Evolutionary conservation across 202 grass and related monocot species (phyloP), one percentile per base, ranked within the genome.

Genomic region (Brachypodium distachyon): DNA sequence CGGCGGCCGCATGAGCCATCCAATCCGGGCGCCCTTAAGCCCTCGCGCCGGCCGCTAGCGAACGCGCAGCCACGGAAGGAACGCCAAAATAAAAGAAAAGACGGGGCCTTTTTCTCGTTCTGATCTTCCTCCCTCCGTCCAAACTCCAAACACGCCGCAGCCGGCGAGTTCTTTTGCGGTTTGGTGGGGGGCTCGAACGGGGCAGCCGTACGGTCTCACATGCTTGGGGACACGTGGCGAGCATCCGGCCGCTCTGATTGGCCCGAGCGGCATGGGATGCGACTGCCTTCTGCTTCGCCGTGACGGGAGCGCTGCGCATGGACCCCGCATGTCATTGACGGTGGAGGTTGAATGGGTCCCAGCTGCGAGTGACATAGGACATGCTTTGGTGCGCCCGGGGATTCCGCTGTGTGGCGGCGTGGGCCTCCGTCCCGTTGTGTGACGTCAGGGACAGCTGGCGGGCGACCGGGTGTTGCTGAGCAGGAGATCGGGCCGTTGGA

Each of bases 401-500:
- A 72, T 85, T 57, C 43, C 67, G 50, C 25, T 51, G 43, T 54
- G 51, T 48, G 77, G 77, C 70, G 70, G 76, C 72, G 54, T 54
- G 3, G 25, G 74, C 44, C 21, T 25, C 31, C 53, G 40, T 48
- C 12, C 55, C 39, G 13, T 18, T 27, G 77, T n/a, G 64, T 76
- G 76, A 84, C 71, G 46, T 84, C 56, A 50, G 18, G 29, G 16
- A 57, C 76, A 84, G 77, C 86, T 84, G 86, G 61, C 57, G 76
- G 10, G 56, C 9, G 5, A 17, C 48, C 9, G 33, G 44, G 18
- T 23, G 72, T 48, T 44, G 70, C n/a, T 75, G 83, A 29, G 59
- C 76, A 74, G 68, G 13, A 0, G 26, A 28, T 41, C 73, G 75
- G 64, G 61, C 9, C 27, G 70, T 66, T 44, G 69, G 28, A 28